These are phyloP conservation scores for Pichia scutulata DNA, from an alignment of 805 yeast species.

Conservation along the genomic window DNA sequence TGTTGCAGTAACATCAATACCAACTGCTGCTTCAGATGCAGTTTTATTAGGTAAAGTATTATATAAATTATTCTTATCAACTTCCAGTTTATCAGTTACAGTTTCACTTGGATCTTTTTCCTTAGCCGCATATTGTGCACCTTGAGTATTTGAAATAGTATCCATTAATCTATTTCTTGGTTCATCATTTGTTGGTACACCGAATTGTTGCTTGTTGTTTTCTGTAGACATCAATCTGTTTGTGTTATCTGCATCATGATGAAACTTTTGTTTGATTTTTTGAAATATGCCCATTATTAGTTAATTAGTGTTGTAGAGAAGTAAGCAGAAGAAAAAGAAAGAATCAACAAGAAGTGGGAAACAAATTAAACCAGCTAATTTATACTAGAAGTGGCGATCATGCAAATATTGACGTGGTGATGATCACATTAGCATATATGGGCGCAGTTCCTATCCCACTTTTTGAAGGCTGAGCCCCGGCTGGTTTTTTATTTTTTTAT, in stretches of 20 bases:
- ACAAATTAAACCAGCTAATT: too few species aligned
- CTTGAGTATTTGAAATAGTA: constrained; percentile 11
- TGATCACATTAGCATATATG: too few species aligned
- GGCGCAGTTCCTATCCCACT: too few species aligned
- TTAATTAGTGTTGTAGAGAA: neutral
- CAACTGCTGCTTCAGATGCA: neutral
- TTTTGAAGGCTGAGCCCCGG: too few species aligned
- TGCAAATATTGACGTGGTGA: too few species aligned
- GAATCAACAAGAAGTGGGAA: neutral
- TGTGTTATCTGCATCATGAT: neutral
- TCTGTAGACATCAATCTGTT: constrained; percentile 10
- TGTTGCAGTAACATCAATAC: neutral
- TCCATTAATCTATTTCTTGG: constrained; percentile 13
- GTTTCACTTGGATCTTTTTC: neutral
- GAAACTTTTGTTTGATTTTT: constrained; percentile 5
- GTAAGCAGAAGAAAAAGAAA: neutral
- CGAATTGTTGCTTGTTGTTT: constrained; percentile 9
- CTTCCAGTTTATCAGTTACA: neutral
- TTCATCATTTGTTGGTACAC: constrained; percentile 3
- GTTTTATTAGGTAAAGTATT: constrained; percentile 8
- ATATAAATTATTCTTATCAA: constrained; percentile 1
- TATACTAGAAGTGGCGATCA: too few species aligned
- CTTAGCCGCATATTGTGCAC: neutral
- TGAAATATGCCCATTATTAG: constrained; percentile 10
- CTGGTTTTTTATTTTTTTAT: too few species aligned